Percentiles rank a stretch among this genome's conserved stretches.
phyloP scores from a whole-genome alignment of 148 eudicot genomes.

The Diospyros lotus region DNA sequence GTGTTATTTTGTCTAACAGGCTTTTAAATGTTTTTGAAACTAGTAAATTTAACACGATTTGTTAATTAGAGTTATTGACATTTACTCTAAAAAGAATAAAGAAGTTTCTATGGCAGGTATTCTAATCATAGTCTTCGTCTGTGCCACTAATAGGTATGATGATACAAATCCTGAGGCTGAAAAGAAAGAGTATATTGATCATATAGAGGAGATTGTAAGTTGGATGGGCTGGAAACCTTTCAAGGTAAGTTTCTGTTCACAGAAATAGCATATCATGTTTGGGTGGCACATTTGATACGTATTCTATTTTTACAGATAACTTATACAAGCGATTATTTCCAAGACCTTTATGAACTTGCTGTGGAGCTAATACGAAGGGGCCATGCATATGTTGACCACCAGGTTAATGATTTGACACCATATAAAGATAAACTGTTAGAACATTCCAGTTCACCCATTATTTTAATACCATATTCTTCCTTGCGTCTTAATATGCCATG shows the following conservation, averaged over 20 bases:
- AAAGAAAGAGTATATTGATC: constrained; percentile 74
- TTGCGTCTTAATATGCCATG: not conserved
- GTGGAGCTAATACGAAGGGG: constrained; percentile 83
- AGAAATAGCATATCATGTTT: constrained; percentile 24
- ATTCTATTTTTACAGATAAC: constrained; percentile 53
- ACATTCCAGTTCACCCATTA: not conserved
- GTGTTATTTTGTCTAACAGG: not conserved
- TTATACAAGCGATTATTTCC: constrained; percentile 89
- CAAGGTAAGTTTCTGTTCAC: constrained; percentile 45
- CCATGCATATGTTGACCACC: constrained; percentile 95
- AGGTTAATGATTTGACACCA: constrained; percentile 37
- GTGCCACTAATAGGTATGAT: constrained; percentile 57
- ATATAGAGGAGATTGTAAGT: constrained; percentile 69
- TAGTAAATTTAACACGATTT: not conserved
- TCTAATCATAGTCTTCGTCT: constrained; percentile 3
- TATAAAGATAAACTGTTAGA: not conserved
- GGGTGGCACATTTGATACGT: not conserved
- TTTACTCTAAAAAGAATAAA: not conserved
- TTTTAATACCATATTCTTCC: no score
- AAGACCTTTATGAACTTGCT: constrained; percentile 84
- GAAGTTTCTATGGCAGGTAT: not conserved
- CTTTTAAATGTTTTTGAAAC: not conserved
- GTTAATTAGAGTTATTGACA: not conserved
- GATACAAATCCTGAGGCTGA: constrained; percentile 99
- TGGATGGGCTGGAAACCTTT: constrained; percentile 99